Evolutionary conservation across 1,139 yeast species (phyloP).

Genomic region (Arxiozyma telluris): DNA sequence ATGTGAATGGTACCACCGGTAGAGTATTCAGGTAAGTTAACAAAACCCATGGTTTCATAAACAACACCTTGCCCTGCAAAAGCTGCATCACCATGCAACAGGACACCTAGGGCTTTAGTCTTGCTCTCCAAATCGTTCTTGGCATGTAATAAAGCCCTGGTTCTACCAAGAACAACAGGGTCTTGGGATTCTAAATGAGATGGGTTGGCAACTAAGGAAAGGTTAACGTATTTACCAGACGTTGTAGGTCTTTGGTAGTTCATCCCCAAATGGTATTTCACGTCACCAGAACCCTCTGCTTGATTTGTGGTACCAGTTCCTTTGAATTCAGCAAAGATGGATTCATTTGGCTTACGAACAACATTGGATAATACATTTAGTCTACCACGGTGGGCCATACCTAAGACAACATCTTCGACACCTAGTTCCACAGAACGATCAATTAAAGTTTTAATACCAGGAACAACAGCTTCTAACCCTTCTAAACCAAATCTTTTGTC

Average conservation of each 20-base stretch:
- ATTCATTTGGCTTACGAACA: conserved; percentile 96
- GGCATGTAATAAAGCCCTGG: conserved; percentile 91
- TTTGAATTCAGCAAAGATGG: conserved; percentile 90
- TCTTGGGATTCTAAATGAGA: conserved; percentile 98
- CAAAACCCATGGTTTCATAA: conserved; percentile 95
- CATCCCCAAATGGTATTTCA: conserved; percentile 98
- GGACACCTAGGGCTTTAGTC: conserved; percentile 82
- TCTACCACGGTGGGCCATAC: conserved; percentile 99
- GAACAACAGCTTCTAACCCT: conserved; percentile 95
- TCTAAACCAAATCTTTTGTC: conserved; percentile 98
- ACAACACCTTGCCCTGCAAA: conserved; percentile 99
- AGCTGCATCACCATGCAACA: conserved; percentile 98
- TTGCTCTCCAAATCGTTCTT: conserved; percentile 76
- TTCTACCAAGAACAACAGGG: conserved; percentile 96
- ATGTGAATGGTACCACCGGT: conserved; percentile 98
- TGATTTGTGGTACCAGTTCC: conserved; percentile 76
- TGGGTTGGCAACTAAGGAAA: conserved; percentile 95
- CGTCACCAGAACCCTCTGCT: conserved; percentile 95
- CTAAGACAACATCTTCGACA: conserved; percentile 90
- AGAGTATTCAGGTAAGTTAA: conserved; percentile 85
- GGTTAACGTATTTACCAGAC: conserved; percentile 90
- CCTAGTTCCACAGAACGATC: conserved; percentile 92
- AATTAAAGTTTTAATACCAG: conserved; percentile 93
- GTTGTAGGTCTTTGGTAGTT: conserved; percentile 98
- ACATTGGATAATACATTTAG: conserved; percentile 94